A percentile compares a stretch with the other conserved stretches of the same genome.
Conservation (phyloP, 306 rosid species). For the Oemleria cerasiformis region DNA sequence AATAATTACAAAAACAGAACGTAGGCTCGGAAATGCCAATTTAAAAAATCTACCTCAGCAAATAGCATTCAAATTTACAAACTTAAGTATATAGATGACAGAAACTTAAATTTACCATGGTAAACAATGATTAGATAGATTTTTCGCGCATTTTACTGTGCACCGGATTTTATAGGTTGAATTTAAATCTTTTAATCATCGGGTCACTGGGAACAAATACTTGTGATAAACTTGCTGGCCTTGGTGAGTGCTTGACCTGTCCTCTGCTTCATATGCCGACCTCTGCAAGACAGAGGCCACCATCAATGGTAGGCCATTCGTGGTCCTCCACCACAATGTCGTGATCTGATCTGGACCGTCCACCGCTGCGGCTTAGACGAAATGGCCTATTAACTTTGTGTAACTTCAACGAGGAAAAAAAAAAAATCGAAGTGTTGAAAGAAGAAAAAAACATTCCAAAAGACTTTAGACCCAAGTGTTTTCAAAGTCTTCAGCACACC, state of each 20-base stretch:
- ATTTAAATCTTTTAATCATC: no score
- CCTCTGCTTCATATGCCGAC: not conserved
- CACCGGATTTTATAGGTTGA: no score
- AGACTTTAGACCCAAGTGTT: not conserved
- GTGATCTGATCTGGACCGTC: not conserved
- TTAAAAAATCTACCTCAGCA: no score
- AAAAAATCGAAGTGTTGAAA: not conserved
- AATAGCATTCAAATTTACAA: no score
- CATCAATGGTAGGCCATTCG: not conserved
- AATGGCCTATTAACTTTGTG: not conserved
- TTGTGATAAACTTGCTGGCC: no score
- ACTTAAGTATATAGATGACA: no score
- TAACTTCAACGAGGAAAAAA: not conserved
- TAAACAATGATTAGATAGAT: no score
- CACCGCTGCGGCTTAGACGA: not conserved
- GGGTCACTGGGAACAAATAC: no score
- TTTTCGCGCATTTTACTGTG: no score
- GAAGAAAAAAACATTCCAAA: not conserved
- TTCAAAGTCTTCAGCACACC: not conserved
- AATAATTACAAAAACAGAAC: no score
- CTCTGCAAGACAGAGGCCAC: not conserved
- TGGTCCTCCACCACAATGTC: not conserved
- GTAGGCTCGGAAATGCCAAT: no score
- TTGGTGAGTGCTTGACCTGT: not conserved
- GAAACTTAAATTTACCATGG: no score